phyloP scores from a whole-genome alignment of 1,284 basidiomycete genomes.

The Moesziomyces sp. region DNA sequence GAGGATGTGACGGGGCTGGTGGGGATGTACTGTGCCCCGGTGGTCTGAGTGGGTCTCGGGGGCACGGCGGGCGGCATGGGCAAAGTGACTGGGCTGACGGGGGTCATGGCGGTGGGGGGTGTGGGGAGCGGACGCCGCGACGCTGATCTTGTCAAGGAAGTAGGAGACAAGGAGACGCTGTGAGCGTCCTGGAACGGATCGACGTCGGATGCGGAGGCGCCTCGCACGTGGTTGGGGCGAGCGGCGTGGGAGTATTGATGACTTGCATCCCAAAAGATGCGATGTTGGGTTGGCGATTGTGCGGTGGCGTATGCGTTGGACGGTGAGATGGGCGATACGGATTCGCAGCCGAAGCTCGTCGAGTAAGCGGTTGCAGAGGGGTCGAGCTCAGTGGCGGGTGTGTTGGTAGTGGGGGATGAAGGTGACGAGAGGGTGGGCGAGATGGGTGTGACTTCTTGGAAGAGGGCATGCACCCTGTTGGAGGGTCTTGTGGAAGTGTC shows the following conservation, averaged over 20 bases:
- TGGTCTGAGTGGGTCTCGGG: not conserved
- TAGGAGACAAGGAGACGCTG: not conserved
- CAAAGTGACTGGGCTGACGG: slow-evolving; percentile 10
- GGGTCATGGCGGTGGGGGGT: slow-evolving; percentile 19
- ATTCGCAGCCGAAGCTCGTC: slow-evolving; percentile 5
- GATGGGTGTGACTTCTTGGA: slow-evolving; percentile 23
- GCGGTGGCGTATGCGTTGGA: slow-evolving; percentile 20
- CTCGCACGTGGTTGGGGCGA: slow-evolving; percentile 9
- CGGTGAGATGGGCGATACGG: slow-evolving; percentile 21
- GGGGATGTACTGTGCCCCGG: too few species aligned
- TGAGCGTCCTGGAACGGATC: slow-evolving; percentile 24
- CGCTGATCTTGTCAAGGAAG: slow-evolving; percentile 8
- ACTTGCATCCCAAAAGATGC: slow-evolving; percentile 7
- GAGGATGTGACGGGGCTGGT: too few species aligned
- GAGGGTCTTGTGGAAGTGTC: slow-evolving; percentile 7
- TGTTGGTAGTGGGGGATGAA: slow-evolving; percentile 10
- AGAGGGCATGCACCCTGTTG: slow-evolving; percentile 24
- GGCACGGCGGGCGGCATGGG: slow-evolving; percentile 1
- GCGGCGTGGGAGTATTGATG: not conserved
- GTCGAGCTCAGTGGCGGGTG: slow-evolving; percentile 12
- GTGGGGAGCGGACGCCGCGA: slow-evolving; percentile 33
- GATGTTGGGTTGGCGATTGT: not conserved
- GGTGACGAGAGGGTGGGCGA: slow-evolving; percentile 2
- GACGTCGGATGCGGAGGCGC: slow-evolving; percentile 5
- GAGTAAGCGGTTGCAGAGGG: slow-evolving; percentile 8